Conservation (phyloP, 108 stramenopile species). For the Nitzschia inconspicua region DNA sequence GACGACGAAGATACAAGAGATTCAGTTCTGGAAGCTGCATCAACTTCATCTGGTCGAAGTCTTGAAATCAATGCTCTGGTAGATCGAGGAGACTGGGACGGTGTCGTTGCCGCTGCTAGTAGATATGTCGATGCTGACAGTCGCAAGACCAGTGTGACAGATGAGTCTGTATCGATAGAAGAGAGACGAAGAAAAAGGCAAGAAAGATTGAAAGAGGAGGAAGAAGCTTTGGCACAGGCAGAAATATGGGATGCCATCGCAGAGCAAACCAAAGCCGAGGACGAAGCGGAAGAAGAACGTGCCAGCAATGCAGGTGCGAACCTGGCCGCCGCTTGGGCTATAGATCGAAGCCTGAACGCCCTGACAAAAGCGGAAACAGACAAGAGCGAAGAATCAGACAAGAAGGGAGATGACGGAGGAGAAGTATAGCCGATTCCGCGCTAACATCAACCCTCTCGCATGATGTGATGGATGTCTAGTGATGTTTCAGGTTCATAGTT, state of each 20-base stretch:
- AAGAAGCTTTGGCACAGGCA: constrained; percentile 80
- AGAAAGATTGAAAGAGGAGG: constrained; percentile 57
- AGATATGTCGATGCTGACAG: constrained; percentile 26
- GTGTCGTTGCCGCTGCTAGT: constrained; percentile 67
- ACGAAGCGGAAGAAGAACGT: constrained; percentile 18
- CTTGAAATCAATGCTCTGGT: constrained; percentile 63
- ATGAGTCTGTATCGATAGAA: constrained; percentile 2
- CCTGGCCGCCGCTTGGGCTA: constrained; percentile 88
- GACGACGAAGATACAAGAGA: constrained; percentile 14
- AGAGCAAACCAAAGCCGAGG: constrained; percentile 73
- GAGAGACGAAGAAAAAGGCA: constrained; percentile 14
- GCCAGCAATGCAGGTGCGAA: constrained; percentile 47
- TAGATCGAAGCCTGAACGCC: constrained; percentile 61
- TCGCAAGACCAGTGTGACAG: neutral
- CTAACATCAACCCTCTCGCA: too few species aligned
- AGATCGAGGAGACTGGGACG: constrained; percentile 74
- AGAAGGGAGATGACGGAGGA: neutral
- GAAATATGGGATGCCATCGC: constrained; percentile 83
- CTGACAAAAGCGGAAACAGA: constrained; percentile 35
- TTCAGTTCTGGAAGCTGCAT: constrained; percentile 18
- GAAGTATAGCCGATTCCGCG: too few species aligned
- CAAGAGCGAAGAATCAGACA: neutral
- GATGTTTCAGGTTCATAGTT: too few species aligned
- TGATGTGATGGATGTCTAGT: too few species aligned
- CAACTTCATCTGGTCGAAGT: constrained; percentile 31